These are phyloP conservation scores for Capronia epimyces DNA, from an alignment of 2,329 filamentous ascomycete genomes.

Conservation along the genomic window DNA sequence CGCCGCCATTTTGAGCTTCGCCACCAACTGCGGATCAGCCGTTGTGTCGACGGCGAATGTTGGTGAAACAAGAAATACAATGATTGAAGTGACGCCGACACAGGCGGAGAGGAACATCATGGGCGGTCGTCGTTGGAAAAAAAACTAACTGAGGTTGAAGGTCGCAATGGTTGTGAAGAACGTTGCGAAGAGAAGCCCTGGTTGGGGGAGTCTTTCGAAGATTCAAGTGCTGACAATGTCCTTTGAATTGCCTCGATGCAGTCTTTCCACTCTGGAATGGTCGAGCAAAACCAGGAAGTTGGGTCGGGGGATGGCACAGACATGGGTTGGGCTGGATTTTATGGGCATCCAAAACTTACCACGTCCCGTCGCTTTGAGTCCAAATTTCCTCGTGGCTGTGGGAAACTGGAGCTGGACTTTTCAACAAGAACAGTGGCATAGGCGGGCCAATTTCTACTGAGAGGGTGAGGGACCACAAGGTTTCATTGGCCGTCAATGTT, in stretches of 20 bases:
- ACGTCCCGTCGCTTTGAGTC: neutral
- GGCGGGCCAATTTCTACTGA: constrained; percentile 9
- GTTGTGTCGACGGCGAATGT: constrained; percentile 37
- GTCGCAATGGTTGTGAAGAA: constrained; percentile 6
- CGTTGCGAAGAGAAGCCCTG: neutral
- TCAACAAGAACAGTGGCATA: constrained; percentile 1
- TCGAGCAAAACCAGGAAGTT: constrained; percentile 16
- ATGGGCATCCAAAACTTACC: constrained; percentile 12
- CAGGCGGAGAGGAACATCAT: constrained; percentile 14
- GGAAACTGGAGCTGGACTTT: neutral
- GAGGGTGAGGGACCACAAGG: constrained; percentile 20
- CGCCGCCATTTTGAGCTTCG: constrained; percentile 37
- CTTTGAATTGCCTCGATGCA: constrained; percentile 5
- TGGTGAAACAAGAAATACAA: constrained; percentile 25
- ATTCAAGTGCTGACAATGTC: neutral
- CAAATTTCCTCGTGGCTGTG: constrained; percentile 1
- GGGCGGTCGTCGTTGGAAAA: constrained; percentile 2
- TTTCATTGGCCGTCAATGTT: constrained; percentile 8
- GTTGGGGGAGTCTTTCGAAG: neutral
- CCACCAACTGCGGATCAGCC: constrained; percentile 38
- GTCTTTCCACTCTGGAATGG: constrained; percentile 4
- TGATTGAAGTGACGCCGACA: constrained; percentile 22
- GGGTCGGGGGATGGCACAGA: constrained; percentile 14
- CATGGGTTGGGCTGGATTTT: constrained; percentile 12
- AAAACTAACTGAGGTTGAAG: constrained; percentile 10